Base-by-base conservation (phyloP, 768 basidiomycete genomes). In the Arthromyces matolae region DNA sequence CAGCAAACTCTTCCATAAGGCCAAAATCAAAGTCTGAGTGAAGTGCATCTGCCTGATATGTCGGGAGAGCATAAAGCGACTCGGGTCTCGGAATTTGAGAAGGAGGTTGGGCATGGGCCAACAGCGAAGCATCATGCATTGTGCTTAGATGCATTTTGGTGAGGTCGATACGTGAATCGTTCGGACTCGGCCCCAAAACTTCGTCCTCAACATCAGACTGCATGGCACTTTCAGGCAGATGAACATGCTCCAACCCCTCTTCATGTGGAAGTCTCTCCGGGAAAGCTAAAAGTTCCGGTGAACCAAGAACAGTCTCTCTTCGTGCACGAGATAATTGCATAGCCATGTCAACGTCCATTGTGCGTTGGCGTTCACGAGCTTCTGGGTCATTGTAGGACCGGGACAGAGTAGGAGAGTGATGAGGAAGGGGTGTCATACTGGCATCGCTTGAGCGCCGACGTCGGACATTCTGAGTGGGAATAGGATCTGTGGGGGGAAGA, bases 271-370 rank as follows among this genome's bases (percentile, higher is more conserved):
- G 27, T 18, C 34, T 43, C 14, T 54, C 52, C 13, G 49, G 53
- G 1, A 63, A 59, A 33, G 65, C 55, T 42, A 68, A 50, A 57
- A 67, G 47, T 51, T 63, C 63, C 42, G 71, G 60, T 52, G 73
- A 62, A 12, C 64, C 51, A 4, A 69, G 64, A 6, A 81, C 58
- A 0, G 84, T 85, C 42, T 82, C 82, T 50, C 84, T 73, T 18
- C 89, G 78, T 1, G 86, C 87, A 18, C 80, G 75, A 19, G 84
- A 86, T 33, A 87, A 78, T 25, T 87, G 85, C 61, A 89, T 77
- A 44, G 88, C 90, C 87, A 92, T 91, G 59, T 94, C 93, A 0
- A 89, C 89, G 59, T 97, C 94, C 85, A 96, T 89, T 5, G 90
- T 83, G 28, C 88, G 79, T 71, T 97, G 93, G 16, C 93, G 81